Evolutionary conservation across 2,329 filamentous ascomycete genomes (phyloP).

Genomic region (Aspergillus uvarum): DNA sequence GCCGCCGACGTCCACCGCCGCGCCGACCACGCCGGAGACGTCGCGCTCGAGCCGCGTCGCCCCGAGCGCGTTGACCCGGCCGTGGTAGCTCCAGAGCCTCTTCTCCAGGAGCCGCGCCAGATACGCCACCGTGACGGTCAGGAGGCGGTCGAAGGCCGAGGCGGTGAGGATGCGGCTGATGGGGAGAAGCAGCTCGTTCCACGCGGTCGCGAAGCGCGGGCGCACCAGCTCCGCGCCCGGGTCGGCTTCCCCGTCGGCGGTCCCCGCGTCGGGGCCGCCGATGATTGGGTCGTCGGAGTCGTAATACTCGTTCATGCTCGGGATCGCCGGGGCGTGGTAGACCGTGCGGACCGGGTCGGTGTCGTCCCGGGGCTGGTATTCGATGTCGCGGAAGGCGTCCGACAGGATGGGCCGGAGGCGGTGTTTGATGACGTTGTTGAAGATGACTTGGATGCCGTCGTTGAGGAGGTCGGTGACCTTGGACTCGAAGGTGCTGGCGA

Average conservation of each 20-base stretch:
- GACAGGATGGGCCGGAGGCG: conserved; percentile 80
- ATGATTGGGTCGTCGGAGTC: conserved; percentile 42
- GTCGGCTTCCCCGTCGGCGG: conserved; percentile 34
- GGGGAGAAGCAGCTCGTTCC: conserved; percentile 82
- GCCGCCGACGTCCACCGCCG: conserved; percentile 42
- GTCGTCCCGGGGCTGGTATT: conserved; percentile 71
- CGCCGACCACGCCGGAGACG: conserved; percentile 68
- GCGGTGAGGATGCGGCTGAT: conserved; percentile 80
- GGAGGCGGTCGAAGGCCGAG: conserved; percentile 71
- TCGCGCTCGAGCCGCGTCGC: conserved; percentile 83
- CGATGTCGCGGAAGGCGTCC: conserved; percentile 87
- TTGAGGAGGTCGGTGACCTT: conserved; percentile 80
- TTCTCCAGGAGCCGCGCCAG: conserved; percentile 82
- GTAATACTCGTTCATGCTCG: conserved; percentile 38
- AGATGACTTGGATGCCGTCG: conserved; percentile 82
- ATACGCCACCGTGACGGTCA: conserved; percentile 71
- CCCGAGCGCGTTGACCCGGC: conserved; percentile 76
- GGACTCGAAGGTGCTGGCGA: conserved; percentile 69
- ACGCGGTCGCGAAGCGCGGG: conserved; percentile 77
- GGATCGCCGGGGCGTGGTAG: conserved; percentile 40
- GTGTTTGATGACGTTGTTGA: conserved; percentile 81
- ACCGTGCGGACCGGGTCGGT: conserved; percentile 34
- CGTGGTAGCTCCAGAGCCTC: conserved; percentile 76
- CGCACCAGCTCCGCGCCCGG: conserved; percentile 64
- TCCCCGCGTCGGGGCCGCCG: conserved; percentile 14